phyloP scores from a whole-genome alignment of 805 yeast species.

The Candida pseudofarinosa region DNA sequence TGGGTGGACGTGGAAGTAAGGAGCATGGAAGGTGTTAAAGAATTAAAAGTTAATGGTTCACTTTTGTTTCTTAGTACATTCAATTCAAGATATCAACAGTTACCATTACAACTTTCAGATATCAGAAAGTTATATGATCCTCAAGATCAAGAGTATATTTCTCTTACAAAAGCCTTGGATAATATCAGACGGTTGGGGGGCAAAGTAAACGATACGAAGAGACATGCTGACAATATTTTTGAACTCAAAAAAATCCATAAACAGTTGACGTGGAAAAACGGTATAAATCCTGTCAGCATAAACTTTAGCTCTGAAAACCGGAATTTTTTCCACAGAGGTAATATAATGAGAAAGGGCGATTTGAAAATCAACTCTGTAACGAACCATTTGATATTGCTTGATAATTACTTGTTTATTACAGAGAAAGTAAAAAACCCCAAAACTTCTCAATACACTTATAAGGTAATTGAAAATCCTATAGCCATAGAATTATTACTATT shows the following conservation, averaged over 20 bases:
- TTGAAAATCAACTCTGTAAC: constrained; percentile 54
- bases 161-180: constrained; percentile 49
- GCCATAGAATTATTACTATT: constrained; percentile 56
- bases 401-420: constrained; percentile 65
- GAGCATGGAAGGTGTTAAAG: constrained; percentile 47
- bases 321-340: constrained; percentile 54
- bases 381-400: constrained; percentile 56
- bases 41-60: constrained; percentile 38
- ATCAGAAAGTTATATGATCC: constrained; percentile 43
- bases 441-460: constrained; percentile 22
- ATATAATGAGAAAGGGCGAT: constrained; percentile 58
- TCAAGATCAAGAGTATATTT: constrained; percentile 47
- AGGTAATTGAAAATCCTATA: constrained; percentile 55
- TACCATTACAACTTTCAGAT: constrained; percentile 61
- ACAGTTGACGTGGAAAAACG: constrained; percentile 51
- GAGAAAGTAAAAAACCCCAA: constrained; percentile 46
- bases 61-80: constrained; percentile 39
- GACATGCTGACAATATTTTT: constrained; percentile 54
- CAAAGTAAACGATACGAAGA: constrained; percentile 60
- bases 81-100: constrained; percentile 43
- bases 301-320: constrained; percentile 53
- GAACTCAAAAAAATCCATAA: constrained; percentile 51
- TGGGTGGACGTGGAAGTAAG: constrained; percentile 56
- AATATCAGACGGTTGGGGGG: constrained; percentile 53
- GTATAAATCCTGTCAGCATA: constrained; percentile 42